Evolutionary conservation across 306 rosid genomes (phyloP).

Genomic region (Sindora glabra): DNA sequence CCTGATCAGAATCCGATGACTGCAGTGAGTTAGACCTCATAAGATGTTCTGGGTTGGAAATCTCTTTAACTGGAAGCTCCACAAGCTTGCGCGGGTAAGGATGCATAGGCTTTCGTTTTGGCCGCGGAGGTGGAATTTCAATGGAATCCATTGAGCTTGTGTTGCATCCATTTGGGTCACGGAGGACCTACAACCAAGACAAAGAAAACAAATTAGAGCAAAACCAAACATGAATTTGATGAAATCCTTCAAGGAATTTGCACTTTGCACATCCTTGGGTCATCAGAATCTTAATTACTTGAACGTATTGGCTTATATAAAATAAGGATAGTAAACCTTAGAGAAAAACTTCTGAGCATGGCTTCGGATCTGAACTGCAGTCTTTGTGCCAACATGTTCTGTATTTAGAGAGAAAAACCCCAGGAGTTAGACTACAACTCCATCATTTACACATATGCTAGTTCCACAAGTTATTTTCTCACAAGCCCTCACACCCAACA

Average conservation of each 20-base stretch:
- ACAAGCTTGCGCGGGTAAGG: constrained; percentile 82
- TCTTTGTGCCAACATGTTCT: constrained; percentile 84
- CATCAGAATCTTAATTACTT: constrained; percentile 13
- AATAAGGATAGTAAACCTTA: constrained; percentile 61
- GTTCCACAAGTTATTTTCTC: too few relatives aligned
- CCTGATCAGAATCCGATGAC: constrained; percentile 41
- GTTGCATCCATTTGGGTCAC: constrained; percentile 34
- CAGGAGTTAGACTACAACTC: constrained; percentile 19
- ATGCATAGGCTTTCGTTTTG: constrained; percentile 75
- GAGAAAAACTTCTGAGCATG: constrained; percentile 94
- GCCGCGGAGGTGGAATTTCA: constrained; percentile 88
- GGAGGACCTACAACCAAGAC: constrained; percentile 32
- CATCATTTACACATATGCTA: too few relatives aligned
- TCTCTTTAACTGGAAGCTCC: constrained; percentile 20
- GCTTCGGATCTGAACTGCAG: constrained; percentile 95
- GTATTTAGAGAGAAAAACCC: constrained; percentile 28
- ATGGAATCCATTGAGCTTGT: constrained; percentile 34
- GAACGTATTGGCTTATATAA: constrained; percentile 13
- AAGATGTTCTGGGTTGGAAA: constrained; percentile 25
- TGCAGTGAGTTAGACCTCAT: constrained; percentile 38
- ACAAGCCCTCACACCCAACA: too few relatives aligned
- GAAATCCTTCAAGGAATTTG: constrained; percentile 11
- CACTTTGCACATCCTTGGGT: constrained; percentile 18
- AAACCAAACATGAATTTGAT: constrained; percentile 1
- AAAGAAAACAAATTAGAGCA: constrained; percentile 8